Evolutionary conservation across 2,329 filamentous ascomycete species (phyloP).

Genomic region (Aspergillus floridensis): DNA sequence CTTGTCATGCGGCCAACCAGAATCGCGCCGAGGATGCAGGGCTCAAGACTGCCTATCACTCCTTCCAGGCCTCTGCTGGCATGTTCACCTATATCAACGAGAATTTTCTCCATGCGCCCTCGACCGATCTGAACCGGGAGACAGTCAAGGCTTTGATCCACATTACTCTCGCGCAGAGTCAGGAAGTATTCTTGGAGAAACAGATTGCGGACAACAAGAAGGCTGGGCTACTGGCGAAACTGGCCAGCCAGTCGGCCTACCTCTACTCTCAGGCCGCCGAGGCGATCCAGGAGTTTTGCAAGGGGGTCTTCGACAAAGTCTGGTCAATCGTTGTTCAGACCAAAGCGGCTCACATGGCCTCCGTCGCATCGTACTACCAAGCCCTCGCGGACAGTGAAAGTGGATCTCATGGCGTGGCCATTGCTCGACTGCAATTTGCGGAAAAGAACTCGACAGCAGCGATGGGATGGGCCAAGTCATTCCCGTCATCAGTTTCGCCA

Average conservation of each 20-base stretch:
- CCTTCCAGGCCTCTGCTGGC: conserved; percentile 94
- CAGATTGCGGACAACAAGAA: conserved; percentile 93
- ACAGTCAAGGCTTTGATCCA: conserved; percentile 93
- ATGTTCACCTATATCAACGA: conserved; percentile 99
- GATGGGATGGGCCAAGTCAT: conserved; percentile 69
- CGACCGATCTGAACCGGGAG: conserved; percentile 90
- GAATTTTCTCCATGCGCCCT: conserved; percentile 96
- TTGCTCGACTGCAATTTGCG: conserved; percentile 77
- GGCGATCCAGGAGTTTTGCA: conserved; percentile 87
- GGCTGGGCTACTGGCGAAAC: conserved; percentile 82
- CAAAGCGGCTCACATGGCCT: conserved; percentile 79
- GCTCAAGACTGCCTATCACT: conserved; percentile 95
- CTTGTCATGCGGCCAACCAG: conserved; percentile 90
- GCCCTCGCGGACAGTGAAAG: conserved; percentile 86
- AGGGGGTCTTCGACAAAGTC: conserved; percentile 88
- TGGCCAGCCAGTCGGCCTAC: conserved; percentile 86
- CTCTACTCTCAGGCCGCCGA: conserved; percentile 85
- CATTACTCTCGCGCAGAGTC: conserved; percentile 90
- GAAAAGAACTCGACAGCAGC: conserved; percentile 78
- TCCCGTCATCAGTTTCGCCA: conserved; percentile 74
- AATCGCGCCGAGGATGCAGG: conserved; percentile 88
- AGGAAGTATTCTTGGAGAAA: conserved; percentile 97
- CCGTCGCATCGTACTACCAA: conserved; percentile 90
- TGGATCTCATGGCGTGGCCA: conserved; percentile 79
- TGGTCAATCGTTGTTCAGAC: conserved; percentile 72